These are phyloP conservation scores for Arabidopsis suecica DNA, from an alignment of 345 rosid genomes.

Conservation along the genomic window DNA sequence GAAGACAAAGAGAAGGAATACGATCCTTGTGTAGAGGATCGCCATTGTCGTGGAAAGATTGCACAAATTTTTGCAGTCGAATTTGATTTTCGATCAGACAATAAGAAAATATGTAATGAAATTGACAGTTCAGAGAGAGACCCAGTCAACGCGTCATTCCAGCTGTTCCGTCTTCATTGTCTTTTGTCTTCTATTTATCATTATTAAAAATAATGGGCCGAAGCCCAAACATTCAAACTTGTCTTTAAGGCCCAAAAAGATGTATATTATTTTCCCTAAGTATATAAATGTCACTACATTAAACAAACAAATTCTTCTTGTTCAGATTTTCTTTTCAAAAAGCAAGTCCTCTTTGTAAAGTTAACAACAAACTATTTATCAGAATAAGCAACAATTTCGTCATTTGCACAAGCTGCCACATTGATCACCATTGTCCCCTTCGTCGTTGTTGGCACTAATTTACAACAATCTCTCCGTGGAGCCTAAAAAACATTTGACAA, in stretches of 20 bases:
- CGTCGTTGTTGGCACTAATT: conserved; percentile 46
- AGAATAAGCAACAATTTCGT: conserved; percentile 49
- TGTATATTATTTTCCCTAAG: background rate
- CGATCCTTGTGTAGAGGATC: conserved; percentile 25
- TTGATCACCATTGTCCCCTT: conserved; percentile 48
- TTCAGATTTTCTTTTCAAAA: background rate
- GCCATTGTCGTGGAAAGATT: conserved; percentile 36
- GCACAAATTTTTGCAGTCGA: conserved; percentile 7
- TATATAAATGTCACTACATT: conserved; percentile 18
- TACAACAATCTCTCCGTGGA: conserved; percentile 65
- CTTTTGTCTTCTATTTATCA: background rate
- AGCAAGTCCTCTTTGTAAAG: background rate
- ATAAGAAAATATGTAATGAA: background rate
- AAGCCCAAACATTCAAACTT: background rate
- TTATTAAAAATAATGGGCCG: background rate
- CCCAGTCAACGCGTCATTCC: conserved; percentile 46
- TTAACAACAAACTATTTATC: conserved; percentile 30
- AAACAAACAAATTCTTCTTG: background rate
- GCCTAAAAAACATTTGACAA: conserved; percentile 29
- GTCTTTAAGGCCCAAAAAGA: no score
- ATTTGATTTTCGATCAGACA: conserved; percentile 21
- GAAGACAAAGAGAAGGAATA: conserved; percentile 30
- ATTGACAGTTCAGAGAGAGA: background rate
- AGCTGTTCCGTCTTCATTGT: conserved; percentile 24
- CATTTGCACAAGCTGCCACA: conserved; percentile 52